Base-by-base conservation (phyloP, 2,329 filamentous ascomycete genomes). In the Akanthomyces dipterigenus region DNA sequence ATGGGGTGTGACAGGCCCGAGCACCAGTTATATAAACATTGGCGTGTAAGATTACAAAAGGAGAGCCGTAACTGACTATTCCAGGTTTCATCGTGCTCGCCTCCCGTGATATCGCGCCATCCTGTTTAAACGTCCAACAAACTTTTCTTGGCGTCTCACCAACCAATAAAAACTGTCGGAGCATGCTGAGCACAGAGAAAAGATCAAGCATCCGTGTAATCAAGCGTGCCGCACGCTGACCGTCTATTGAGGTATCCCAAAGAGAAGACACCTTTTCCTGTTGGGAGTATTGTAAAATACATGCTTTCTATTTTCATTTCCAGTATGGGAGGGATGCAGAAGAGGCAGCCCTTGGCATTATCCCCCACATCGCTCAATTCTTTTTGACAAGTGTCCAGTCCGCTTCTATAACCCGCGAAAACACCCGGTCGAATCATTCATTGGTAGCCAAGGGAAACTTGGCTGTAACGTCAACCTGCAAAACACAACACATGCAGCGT, bases 261-360 rank as follows among this genome's bases (percentile, higher is more conserved):
- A n/a, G 31, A 34, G 12, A 55, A 43, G 16, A 2, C n/a, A 8
- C 26, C 22, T 18, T 28, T 26, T 55, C 38, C 26, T 45, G 45
- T 48, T 43, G 42, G 48, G 54, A 56, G 38, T 56, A 28, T 3
- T 48, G 26, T 56, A 56, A 48, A 56, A 56, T 56, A 56, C 42
- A 56, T 56, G 26, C 36, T 48, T 28, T 56, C 54, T 48, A 56
- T 48, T 14, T 36, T 38, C 20, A 28, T 54, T 26, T 42, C 38
- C 36, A 12, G 7, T 26, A 40, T 42, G 14, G 28, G 40, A 31
- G 16, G 5, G n/a, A 34, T n/a, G n/a, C 5, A 12, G 20, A 22
- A 45, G n/a, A 45, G 20, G 28, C 18, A 49, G 28, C 18, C 26
- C n/a, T n/a, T 26, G 31, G 20, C 40, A 36, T 6, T 12, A 54